Evolutionary conservation across 768 basidiomycete species (phyloP), one percentile per base, ranked within the genome.

Genomic region (Ramaria rubella): DNA sequence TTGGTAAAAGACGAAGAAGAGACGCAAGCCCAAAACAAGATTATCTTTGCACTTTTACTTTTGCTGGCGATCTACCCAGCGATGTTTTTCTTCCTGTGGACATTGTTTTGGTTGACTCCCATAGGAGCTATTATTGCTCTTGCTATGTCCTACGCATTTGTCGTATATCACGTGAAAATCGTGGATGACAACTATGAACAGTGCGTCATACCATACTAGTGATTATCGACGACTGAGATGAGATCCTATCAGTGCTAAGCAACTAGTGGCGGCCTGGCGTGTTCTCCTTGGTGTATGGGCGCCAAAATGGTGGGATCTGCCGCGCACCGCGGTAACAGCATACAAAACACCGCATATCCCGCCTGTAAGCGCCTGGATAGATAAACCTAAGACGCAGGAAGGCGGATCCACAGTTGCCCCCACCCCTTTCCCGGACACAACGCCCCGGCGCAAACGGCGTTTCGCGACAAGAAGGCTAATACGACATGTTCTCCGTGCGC

Each of bases 21-120:
- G 69, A 87, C 91, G 11, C 87, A 91, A 69, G 96, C 95, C 43
- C 94, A 98, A 77, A 98, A 92, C 76, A 99, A 99, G 76, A 82
- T 96, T 44, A 85, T 89, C 12, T 86, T 95, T 63, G 93, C 93
- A 1, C 62, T 81, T 26, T 64, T 95, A 33, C 69, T 96, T 52
- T 81, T 87, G 36, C 65, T 90, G 54, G 65, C 83, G 60, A 84
- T 88, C 42, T 96, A 97, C 73, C 85, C 91, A 21, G 68, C 83
- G n/a, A 71, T 85, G 31, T 97, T 97, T 74, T 82, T 90, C 66
- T 78, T 82, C 59, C 70, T 95, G 6, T 99, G 94, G 93, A 83
- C 86, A 14, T 67, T 93, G 40, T 77, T 96, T 57, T 81, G 81
- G 75, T 87, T 86, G 60, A 87, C 85, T 0, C 78, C 82, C 3